Evolutionary conservation across 2,329 filamentous ascomycete species (phyloP).

Genomic region (Xylaria digitata): DNA sequence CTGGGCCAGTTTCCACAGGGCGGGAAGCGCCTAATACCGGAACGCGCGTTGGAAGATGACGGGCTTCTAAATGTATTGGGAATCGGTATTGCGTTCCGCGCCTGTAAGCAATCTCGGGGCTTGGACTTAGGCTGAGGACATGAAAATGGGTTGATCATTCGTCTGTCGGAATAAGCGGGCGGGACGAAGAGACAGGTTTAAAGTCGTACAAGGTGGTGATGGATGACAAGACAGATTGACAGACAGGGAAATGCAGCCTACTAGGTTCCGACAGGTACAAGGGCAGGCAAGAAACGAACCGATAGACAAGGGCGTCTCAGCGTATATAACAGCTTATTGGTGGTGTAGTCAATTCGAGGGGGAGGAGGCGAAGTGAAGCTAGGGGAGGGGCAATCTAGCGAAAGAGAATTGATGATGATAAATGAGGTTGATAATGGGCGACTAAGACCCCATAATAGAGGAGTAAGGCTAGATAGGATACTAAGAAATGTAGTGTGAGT

Average conservation of each 20-base stretch:
- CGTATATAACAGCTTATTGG: constrained; percentile 11
- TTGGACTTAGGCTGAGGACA: constrained; percentile 17
- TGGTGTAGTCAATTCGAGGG: constrained; percentile 18
- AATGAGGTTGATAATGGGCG: constrained; percentile 32
- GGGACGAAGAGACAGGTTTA: background rate
- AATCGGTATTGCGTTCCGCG: constrained; percentile 1
- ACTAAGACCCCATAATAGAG: constrained; percentile 29
- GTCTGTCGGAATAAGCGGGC: constrained; percentile 13
- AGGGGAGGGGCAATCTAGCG: constrained; percentile 32
- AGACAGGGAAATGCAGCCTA: background rate
- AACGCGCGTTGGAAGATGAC: constrained; percentile 19
- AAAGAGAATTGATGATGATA: constrained; percentile 28
- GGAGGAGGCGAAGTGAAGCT: constrained; percentile 23
- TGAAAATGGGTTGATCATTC: constrained; percentile 17
- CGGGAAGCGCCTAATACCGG: constrained; percentile 28
- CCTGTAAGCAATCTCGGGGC: constrained; percentile 10
- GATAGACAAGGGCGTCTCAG: background rate
- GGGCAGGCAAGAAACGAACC: background rate
- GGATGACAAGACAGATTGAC: background rate
- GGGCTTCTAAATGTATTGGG: constrained; percentile 21
- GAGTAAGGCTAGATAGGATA: constrained; percentile 14
- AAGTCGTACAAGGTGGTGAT: too few relatives aligned
- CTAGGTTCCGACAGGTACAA: background rate
- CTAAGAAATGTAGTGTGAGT: background rate
- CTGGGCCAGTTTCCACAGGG: constrained; percentile 27